phyloP scores from a whole-genome alignment of 192 early-diverging fungal genomes.

The Obelidium mucronatum region DNA sequence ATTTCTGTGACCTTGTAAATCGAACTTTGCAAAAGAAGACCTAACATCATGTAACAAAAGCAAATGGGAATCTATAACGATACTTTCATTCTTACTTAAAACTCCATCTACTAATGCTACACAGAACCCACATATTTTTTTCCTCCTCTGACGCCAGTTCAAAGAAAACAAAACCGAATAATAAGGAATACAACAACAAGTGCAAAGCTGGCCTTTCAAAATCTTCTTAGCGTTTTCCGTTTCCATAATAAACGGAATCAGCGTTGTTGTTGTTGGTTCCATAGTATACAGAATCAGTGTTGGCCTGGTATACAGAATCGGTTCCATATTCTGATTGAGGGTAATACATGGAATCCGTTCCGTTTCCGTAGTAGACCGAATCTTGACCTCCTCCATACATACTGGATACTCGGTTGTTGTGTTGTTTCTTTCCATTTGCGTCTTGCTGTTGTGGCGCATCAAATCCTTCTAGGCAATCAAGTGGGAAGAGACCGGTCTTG shows the following conservation, averaged over 20 bases:
- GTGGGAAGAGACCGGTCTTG: conserved; percentile 18
- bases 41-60: too few species aligned
- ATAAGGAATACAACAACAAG: too few species aligned
- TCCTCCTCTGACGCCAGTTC: too few species aligned
- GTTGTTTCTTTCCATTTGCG: conserved; percentile 5
- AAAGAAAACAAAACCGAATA: too few species aligned
- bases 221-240: too few species aligned
- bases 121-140: too few species aligned
- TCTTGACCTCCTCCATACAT: neutral
- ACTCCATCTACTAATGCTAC: too few species aligned
- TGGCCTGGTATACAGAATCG: neutral
- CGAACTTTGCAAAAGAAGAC: too few species aligned
- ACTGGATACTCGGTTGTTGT: conserved; percentile 1
- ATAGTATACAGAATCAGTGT: neutral
- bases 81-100: too few species aligned
- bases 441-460: neutral
- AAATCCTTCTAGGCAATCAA: conserved; percentile 8
- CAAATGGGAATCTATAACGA: too few species aligned
- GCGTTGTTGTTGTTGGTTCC: conserved; percentile 8
- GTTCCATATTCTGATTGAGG: neutral
- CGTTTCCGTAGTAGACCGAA: conserved; percentile 9
- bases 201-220: too few species aligned
- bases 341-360: conserved; percentile 15
- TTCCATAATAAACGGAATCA: neutral
- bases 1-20: too few species aligned